Percentiles rank a stretch among this genome's conserved stretches.
phyloP scores from a whole-genome alignment of 345 rosid species.

The Aurinia saxatilis region DNA sequence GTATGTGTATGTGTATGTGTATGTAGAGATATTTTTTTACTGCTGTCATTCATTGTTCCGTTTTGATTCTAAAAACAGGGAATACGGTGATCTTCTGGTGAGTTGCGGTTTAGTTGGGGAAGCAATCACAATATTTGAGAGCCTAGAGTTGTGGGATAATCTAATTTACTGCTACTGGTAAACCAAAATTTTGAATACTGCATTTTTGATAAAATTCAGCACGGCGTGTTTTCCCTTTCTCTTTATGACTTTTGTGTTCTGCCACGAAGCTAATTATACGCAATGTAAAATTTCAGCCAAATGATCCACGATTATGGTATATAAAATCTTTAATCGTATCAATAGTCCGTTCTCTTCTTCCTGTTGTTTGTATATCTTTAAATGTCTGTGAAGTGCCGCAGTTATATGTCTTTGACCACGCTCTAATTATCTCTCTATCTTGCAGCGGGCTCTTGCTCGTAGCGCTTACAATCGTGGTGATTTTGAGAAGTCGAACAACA shows the following conservation, averaged over 20 bases:
- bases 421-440: constrained; percentile 9
- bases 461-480: constrained; percentile 83
- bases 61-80: constrained; percentile 42
- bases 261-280: background rate
- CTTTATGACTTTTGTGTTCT: background rate
- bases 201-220: background rate
- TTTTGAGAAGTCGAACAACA: constrained; percentile 63
- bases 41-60: background rate
- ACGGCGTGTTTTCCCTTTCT: background rate
- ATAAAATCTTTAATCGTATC: background rate
- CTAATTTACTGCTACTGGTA: constrained; percentile 83
- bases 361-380: constrained; percentile 2
- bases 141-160: constrained; percentile 86
- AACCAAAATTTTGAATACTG: constrained; percentile 12
- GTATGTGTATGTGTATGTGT: too few relatives aligned
- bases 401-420: background rate
- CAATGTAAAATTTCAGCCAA: constrained; percentile 43
- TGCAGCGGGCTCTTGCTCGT: constrained; percentile 84
- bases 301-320: constrained; percentile 85
- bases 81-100: constrained; percentile 76
- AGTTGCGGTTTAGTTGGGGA: constrained; percentile 87
- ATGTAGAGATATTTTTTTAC: background rate
- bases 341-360: background rate
- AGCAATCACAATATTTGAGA: constrained; percentile 77
- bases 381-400: background rate